phyloP scores from a whole-genome alignment of 495 filamentous ascomycete genomes.

The Podospora appendiculata region DNA sequence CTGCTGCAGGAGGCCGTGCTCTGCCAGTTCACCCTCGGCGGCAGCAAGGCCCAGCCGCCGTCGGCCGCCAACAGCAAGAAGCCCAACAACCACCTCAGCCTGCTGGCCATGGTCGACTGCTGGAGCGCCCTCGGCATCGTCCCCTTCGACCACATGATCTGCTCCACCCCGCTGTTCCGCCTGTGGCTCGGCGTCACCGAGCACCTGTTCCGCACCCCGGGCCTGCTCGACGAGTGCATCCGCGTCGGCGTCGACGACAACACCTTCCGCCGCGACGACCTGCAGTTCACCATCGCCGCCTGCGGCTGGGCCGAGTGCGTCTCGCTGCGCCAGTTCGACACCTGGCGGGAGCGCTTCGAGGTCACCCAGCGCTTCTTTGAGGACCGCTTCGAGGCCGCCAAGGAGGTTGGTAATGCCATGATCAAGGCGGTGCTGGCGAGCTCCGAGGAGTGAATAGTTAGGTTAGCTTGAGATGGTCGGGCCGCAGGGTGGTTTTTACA shows the following conservation, averaged over 20 bases:
- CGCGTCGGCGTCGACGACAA: slow-evolving; percentile 79
- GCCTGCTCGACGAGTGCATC: slow-evolving; percentile 76
- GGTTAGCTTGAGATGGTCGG: neutral
- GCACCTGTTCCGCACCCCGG: slow-evolving; percentile 83
- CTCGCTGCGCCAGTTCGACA: slow-evolving; percentile 79
- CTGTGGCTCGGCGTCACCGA: slow-evolving; percentile 97
- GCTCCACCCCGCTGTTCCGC: slow-evolving; percentile 95
- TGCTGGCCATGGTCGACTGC: slow-evolving; percentile 98
- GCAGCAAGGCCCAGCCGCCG: slow-evolving; percentile 52
- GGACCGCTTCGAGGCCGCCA: slow-evolving; percentile 77
- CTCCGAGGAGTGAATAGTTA: slow-evolving; percentile 18
- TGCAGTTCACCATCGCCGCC: slow-evolving; percentile 96
- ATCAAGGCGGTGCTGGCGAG: slow-evolving; percentile 91
- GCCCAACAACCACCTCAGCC: slow-evolving; percentile 85
- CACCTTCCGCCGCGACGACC: slow-evolving; percentile 81
- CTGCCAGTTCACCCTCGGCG: slow-evolving; percentile 54
- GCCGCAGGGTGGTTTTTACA: no score
- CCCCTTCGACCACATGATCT: slow-evolving; percentile 99
- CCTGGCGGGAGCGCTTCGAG: slow-evolving; percentile 82
- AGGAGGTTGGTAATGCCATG: slow-evolving; percentile 88
- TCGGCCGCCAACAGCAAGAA: slow-evolving; percentile 44
- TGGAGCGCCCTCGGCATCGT: slow-evolving; percentile 91
- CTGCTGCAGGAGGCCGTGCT: slow-evolving; percentile 76
- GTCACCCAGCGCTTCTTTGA: slow-evolving; percentile 85
- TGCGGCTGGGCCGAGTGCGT: slow-evolving; percentile 93